phyloP scores from a whole-genome alignment of 108 stramenopile genomes.

The Epipyxis sp. region DNA sequence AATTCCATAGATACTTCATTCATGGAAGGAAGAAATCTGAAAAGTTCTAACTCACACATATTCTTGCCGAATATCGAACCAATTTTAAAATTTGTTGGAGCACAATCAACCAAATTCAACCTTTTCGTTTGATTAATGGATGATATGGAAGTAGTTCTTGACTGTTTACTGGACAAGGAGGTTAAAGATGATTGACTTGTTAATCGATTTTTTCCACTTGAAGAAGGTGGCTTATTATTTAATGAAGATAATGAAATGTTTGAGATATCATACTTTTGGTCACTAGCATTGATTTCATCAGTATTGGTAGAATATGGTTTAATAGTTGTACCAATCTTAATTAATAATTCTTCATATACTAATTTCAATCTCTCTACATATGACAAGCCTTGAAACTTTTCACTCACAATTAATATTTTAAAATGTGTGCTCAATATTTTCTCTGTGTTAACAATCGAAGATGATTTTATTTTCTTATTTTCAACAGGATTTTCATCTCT shows the following conservation, averaged over 20 bases:
- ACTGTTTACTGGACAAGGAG: too few relatives aligned
- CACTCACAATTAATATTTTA: background rate
- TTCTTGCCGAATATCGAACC: background rate
- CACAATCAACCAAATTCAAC: background rate
- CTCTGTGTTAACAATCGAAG: too few relatives aligned
- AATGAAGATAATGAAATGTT: background rate
- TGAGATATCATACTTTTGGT: background rate
- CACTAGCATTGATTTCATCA: background rate
- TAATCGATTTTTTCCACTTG: background rate
- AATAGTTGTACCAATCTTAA: background rate
- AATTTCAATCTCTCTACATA: background rate
- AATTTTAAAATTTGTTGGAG: background rate
- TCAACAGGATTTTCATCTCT: background rate
- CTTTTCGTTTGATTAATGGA: background rate
- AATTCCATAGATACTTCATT: too few relatives aligned
- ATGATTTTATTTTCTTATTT: background rate
- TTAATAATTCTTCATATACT: background rate
- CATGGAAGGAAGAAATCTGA: too few relatives aligned
- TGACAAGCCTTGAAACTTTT: background rate
- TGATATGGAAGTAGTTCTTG: background rate
- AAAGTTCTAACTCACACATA: background rate
- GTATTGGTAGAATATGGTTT: background rate
- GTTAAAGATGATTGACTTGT: background rate
- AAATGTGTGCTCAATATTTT: background rate
- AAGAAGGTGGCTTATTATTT: background rate